These are phyloP conservation scores for Coniella lustricola DNA, from an alignment of 2,329 filamentous ascomycete species.

Conservation along the genomic window DNA sequence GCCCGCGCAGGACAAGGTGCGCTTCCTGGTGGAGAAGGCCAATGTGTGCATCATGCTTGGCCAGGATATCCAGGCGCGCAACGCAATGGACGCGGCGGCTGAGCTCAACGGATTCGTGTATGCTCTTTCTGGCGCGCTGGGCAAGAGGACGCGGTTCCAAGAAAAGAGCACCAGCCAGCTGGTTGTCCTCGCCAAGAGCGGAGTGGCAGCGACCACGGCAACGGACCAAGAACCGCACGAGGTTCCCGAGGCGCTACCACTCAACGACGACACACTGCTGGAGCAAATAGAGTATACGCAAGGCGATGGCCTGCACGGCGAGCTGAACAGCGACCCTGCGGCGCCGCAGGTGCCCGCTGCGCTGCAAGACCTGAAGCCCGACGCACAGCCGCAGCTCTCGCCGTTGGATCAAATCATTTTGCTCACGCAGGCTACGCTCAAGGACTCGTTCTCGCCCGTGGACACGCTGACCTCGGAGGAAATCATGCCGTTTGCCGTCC, in stretches of 20 bases:
- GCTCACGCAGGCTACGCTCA: conserved; percentile 79
- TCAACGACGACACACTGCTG: conserved; percentile 90
- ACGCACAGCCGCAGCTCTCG: conserved; percentile 73
- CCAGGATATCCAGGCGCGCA: conserved; percentile 65
- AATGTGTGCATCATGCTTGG: conserved; percentile 81
- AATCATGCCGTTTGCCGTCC: conserved; percentile 80
- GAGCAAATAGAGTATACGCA: conserved; percentile 76
- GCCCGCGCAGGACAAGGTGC: conserved; percentile 47
- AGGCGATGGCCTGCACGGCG: conserved; percentile 31
- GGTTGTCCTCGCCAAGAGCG: conserved; percentile 80
- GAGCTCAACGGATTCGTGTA: conserved; percentile 67
- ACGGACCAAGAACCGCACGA: conserved; percentile 19
- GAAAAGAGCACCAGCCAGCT: conserved; percentile 78
- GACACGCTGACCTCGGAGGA: conserved; percentile 89
- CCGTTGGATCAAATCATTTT: conserved; percentile 87
- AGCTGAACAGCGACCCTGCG: conserved; percentile 16
- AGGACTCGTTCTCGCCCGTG: conserved; percentile 75
- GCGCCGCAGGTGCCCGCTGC: conserved; percentile 46
- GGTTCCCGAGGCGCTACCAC: conserved; percentile 61
- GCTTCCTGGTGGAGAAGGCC: conserved; percentile 75
- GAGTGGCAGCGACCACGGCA: conserved; percentile 24
- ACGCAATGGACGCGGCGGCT: conserved; percentile 63
- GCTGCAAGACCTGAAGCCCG: conserved; percentile 62
- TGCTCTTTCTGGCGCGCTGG: conserved; percentile 75
- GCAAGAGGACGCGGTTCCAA: conserved; percentile 77